Conservation (phyloP, 805 yeast species). For the Candida sonorensis region DNA sequence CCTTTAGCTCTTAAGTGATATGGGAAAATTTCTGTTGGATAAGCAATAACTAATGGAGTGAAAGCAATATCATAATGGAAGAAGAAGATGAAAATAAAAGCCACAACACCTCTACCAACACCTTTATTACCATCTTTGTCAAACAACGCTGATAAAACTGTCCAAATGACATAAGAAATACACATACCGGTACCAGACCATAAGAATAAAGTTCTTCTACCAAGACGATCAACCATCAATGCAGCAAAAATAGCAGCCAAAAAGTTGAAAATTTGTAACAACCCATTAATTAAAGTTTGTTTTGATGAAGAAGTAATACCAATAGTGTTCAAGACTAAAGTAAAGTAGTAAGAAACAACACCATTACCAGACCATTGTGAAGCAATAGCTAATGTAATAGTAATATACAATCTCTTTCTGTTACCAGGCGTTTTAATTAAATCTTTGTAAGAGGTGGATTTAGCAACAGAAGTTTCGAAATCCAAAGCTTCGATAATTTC, state of each 20-base stretch:
- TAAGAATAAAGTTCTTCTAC: constrained; percentile 32
- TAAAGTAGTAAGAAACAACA: constrained; percentile 39
- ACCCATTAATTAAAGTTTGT: constrained; percentile 46
- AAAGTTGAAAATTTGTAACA: constrained; percentile 41
- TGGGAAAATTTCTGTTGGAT: constrained; percentile 42
- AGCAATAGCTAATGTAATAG: constrained; percentile 24
- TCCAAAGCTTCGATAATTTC: constrained; percentile 33
- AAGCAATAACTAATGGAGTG: constrained; percentile 39
- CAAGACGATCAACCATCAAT: constrained; percentile 25
- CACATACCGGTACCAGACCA: constrained; percentile 32
- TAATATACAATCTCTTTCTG: constrained; percentile 32
- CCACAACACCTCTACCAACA: constrained; percentile 21
- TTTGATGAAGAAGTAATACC: constrained; percentile 42
- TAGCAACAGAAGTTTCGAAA: constrained; percentile 27
- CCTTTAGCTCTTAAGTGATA: constrained; percentile 53
- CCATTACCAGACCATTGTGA: constrained; percentile 41
- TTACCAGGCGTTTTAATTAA: constrained; percentile 30
- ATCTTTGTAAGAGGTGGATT: constrained; percentile 29
- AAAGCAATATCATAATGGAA: constrained; percentile 35
- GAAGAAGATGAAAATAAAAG: constrained; percentile 22
- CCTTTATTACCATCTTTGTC: constrained; percentile 3
- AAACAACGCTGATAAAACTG: constrained; percentile 37
- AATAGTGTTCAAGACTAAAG: constrained; percentile 41
- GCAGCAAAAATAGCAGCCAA: constrained; percentile 26
- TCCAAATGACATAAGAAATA: constrained; percentile 36